These are phyloP conservation scores for Huntiella bhutanensis DNA, from an alignment of 2,329 filamentous ascomycete genomes.

Conservation along the genomic window DNA sequence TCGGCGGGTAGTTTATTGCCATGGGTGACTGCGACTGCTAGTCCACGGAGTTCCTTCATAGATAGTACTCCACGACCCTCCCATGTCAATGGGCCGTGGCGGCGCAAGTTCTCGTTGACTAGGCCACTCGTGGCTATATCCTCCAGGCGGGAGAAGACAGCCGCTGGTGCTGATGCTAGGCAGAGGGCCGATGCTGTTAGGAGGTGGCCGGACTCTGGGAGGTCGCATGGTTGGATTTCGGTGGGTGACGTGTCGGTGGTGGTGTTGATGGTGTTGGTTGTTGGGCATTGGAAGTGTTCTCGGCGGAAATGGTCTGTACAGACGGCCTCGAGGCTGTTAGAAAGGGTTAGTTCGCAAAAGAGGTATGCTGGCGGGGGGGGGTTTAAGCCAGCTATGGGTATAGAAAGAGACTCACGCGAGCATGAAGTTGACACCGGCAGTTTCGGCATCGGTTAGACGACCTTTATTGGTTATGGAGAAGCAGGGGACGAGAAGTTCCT, in stretches of 20 bases:
- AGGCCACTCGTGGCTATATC: constrained; percentile 5
- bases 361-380: too few relatives aligned
- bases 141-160: constrained; percentile 6
- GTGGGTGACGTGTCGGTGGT: not conserved
- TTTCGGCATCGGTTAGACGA: constrained; percentile 7
- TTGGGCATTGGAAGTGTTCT: constrained; percentile 4
- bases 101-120: constrained; percentile 1
- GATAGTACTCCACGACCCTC: constrained; percentile 6
- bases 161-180: constrained; percentile 2
- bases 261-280: not conserved
- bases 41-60: constrained; percentile 5
- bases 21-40: constrained; percentile 1
- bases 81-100: constrained; percentile 4
- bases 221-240: not conserved
- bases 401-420: constrained; percentile 7
- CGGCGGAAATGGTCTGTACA: constrained; percentile 9
- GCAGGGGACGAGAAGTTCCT: constrained; percentile 6
- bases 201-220: constrained; percentile 9
- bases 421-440: constrained; percentile 9
- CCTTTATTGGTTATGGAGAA: constrained; percentile 5
- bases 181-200: constrained; percentile 10
- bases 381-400: too few relatives aligned
- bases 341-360: not conserved
- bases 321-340: constrained; percentile 6
- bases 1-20: not conserved